Percentiles rank a stretch among this genome's conserved stretches.
Evolutionary conservation across 2,329 filamentous ascomycete genomes (phyloP).

Genomic region (Arthrobotrys sphaeroides): DNA sequence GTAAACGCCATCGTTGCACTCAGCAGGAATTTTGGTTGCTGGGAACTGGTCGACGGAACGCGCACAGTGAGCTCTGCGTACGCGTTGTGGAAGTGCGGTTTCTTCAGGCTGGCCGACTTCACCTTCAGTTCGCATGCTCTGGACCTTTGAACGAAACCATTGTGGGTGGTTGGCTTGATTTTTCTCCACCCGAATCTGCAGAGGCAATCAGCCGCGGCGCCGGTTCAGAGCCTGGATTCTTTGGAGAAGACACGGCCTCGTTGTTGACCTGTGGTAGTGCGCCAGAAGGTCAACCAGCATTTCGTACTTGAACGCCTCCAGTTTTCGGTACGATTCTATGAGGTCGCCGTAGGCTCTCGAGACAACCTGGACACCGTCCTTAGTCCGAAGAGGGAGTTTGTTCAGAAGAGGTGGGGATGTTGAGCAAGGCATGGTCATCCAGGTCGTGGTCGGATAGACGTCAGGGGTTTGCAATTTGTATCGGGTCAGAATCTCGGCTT

Average conservation of each 20-base stretch:
- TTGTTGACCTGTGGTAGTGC: not conserved
- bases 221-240: conserved; percentile 3
- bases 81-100: too few relatives aligned
- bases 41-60: too few relatives aligned
- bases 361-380: conserved; percentile 2
- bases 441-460: not conserved
- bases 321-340: conserved; percentile 9
- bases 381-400: not conserved
- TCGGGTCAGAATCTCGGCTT: not conserved
- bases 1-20: not conserved
- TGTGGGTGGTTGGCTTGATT: too few relatives aligned
- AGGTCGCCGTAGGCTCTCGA: conserved; percentile 25
- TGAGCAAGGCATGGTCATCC: conserved; percentile 19
- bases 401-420: conserved; percentile 21
- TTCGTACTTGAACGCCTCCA: conserved; percentile 26
- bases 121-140: too few relatives aligned
- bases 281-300: conserved; percentile 13
- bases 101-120: too few relatives aligned
- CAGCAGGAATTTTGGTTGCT: too few relatives aligned
- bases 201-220: not conserved
- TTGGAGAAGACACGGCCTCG: not conserved
- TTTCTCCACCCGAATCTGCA: too few relatives aligned
- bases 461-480: not conserved
- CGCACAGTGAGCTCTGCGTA: too few relatives aligned
- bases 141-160: too few relatives aligned